Conservation (phyloP, 805 yeast genomes). For the Priceomyces haplophilus region DNA sequence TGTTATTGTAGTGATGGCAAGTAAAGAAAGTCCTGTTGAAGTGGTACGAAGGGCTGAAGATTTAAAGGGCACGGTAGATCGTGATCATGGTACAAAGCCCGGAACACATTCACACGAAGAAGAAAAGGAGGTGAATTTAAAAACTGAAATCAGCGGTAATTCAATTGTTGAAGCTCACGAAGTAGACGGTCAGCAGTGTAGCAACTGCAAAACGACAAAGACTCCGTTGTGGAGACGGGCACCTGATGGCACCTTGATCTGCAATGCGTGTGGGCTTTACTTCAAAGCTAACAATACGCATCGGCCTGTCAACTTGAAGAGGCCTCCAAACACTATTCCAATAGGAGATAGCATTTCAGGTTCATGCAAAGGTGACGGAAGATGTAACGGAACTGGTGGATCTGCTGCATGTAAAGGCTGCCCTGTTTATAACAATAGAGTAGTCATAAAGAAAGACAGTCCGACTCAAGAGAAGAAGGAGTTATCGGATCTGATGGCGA, state of each 20-base stretch:
- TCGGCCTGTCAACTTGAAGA: conserved; percentile 63
- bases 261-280: conserved; percentile 62
- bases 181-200: conserved; percentile 45
- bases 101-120: too few species aligned
- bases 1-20: background rate
- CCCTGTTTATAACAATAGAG: conserved; percentile 76
- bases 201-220: conserved; percentile 54
- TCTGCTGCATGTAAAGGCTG: conserved; percentile 76
- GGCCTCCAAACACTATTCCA: conserved; percentile 51
- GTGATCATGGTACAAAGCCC: too few species aligned
- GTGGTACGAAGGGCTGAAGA: conserved; percentile 2
- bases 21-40: conserved; percentile 1
- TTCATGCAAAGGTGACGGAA: conserved; percentile 70
- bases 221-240: conserved; percentile 61
- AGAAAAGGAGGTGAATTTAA: background rate
- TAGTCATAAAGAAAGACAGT: conserved; percentile 28
- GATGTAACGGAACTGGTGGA: conserved; percentile 88
- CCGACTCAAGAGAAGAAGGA: conserved; percentile 15
- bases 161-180: background rate
- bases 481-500: conserved; percentile 45
- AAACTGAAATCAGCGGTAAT: background rate
- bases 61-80: background rate
- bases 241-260: conserved; percentile 52
- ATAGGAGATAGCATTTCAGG: conserved; percentile 45
- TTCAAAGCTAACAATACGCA: conserved; percentile 58